phyloP scores from a whole-genome alignment of 768 basidiomycete genomes.

The Mycena crocata region DNA sequence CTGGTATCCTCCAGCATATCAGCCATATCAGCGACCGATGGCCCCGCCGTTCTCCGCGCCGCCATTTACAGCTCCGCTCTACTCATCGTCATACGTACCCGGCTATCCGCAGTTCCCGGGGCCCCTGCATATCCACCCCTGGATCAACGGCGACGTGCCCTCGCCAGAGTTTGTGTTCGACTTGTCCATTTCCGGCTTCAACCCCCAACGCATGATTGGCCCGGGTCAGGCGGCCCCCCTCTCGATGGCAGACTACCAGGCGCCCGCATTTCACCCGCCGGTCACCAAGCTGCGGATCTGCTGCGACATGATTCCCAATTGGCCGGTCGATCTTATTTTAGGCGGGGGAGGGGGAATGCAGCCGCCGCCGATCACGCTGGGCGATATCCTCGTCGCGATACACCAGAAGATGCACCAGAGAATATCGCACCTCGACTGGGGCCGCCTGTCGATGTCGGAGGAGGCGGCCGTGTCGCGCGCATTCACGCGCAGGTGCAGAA shows the following conservation, averaged over 20 bases:
- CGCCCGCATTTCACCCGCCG: constrained; percentile 68
- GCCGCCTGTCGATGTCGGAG: constrained; percentile 41
- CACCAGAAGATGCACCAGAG: constrained; percentile 59
- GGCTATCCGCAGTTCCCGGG: constrained; percentile 30
- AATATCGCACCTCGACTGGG: constrained; percentile 57
- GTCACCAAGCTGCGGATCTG: constrained; percentile 66
- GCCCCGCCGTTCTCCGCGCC: constrained; percentile 36
- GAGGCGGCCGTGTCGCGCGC: constrained; percentile 49
- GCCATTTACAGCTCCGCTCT: constrained; percentile 43
- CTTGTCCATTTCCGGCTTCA: constrained; percentile 59
- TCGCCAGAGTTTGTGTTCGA: constrained; percentile 65
- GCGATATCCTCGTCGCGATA: constrained; percentile 67
- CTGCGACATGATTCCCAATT: constrained; percentile 67
- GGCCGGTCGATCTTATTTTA: constrained; percentile 68
- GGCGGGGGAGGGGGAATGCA: constrained; percentile 33
- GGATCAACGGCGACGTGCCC: constrained; percentile 63
- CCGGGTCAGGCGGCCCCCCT: constrained; percentile 53
- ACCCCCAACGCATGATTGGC: constrained; percentile 55
- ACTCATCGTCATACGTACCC: constrained; percentile 28
- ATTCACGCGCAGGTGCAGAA: constrained; percentile 52
- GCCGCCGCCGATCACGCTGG: constrained; percentile 61
- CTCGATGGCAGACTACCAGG: constrained; percentile 56
- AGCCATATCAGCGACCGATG: constrained; percentile 6
- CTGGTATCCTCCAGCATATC: constrained; percentile 5
- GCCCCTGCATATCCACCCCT: constrained; percentile 56